A percentile compares a stretch with the other conserved stretches of the same genome.
These are phyloP conservation scores for Inonotus hispidus DNA, from an alignment of 1,284 basidiomycete species.

Conservation along the genomic window DNA sequence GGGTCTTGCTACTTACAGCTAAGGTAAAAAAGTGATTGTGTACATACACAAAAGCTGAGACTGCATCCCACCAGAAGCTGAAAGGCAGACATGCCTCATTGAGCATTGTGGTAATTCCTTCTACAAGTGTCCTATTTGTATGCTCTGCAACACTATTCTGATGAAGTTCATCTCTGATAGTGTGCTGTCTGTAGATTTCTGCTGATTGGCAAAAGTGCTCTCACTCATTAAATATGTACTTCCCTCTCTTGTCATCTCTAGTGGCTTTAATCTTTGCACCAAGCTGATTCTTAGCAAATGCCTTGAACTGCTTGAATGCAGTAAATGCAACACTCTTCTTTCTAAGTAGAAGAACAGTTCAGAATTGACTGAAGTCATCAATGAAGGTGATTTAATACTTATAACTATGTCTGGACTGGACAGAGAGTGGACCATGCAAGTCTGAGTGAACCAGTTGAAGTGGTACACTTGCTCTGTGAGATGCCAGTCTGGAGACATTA, in stretches of 20 bases:
- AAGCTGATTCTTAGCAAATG: neutral
- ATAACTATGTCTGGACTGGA: too few relatives aligned
- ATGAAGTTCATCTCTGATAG: constrained; percentile 4
- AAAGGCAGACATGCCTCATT: neutral
- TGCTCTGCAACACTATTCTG: constrained; percentile 3
- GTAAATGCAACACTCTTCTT: too few relatives aligned
- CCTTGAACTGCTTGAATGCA: too few relatives aligned
- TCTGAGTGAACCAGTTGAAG: too few relatives aligned
- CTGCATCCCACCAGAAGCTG: neutral
- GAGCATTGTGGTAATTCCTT: neutral
- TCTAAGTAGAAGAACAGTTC: too few relatives aligned
- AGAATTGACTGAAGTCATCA: too few relatives aligned
- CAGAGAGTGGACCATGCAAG: too few relatives aligned
- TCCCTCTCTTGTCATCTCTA: constrained; percentile 27
- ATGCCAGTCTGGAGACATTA: constrained; percentile 9
- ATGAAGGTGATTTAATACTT: too few relatives aligned
- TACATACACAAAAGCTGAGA: neutral
- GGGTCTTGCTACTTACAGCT: neutral
- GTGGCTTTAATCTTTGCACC: constrained; percentile 22
- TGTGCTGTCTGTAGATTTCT: constrained; percentile 8
- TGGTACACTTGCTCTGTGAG: too few relatives aligned
- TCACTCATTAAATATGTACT: constrained; percentile 24
- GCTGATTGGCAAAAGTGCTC: neutral
- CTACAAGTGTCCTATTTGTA: constrained; percentile 23
- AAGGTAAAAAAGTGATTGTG: neutral